Percentiles rank a stretch among this genome's conserved stretches.
phyloP scores from a whole-genome alignment of 2,329 filamentous ascomycete species.

The Aspergillus tubingensis region DNA sequence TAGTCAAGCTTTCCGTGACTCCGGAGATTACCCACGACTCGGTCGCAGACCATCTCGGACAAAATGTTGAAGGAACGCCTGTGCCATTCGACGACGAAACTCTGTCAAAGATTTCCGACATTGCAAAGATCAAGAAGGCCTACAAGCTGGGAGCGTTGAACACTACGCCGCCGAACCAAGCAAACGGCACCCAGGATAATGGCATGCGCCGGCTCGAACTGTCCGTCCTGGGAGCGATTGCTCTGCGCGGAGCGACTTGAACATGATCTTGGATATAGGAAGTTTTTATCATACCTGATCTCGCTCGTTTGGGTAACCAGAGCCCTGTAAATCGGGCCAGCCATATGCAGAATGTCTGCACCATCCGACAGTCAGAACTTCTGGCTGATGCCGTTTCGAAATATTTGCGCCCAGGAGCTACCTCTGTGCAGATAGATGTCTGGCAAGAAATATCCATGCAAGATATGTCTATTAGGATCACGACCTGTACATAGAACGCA shows the following conservation, averaged over 20 bases:
- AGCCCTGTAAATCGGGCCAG: not conserved
- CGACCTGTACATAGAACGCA: not conserved
- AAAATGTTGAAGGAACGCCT: slow-evolving; percentile 63
- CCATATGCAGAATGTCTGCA: not conserved
- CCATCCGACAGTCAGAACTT: not conserved
- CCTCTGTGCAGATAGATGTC: not conserved
- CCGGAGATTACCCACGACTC: slow-evolving; percentile 50
- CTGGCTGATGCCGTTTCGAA: not conserved
- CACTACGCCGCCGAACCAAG: slow-evolving; percentile 35
- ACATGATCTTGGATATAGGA: not conserved
- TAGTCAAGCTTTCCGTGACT: slow-evolving; percentile 72
- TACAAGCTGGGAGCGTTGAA: slow-evolving; percentile 76
- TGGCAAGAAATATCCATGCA: not conserved
- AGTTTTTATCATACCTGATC: not conserved
- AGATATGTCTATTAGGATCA: not conserved
- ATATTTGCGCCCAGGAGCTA: not conserved
- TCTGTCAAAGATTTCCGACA: slow-evolving; percentile 63
- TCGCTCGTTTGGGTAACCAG: not conserved
- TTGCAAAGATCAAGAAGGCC: slow-evolving; percentile 73
- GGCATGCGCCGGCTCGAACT: slow-evolving; percentile 57
- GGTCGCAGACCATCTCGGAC: slow-evolving; percentile 61
- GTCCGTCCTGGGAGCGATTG: slow-evolving; percentile 74
- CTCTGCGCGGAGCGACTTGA: slow-evolving; percentile 63
- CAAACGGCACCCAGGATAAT: slow-evolving; percentile 25
- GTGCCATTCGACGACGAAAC: slow-evolving; percentile 63